A percentile compares a stretch with the other conserved stretches of the same genome.
phyloP scores from a whole-genome alignment of 371 early-diverging fungal genomes.

The Syncephalastrum contaminatum region DNA sequence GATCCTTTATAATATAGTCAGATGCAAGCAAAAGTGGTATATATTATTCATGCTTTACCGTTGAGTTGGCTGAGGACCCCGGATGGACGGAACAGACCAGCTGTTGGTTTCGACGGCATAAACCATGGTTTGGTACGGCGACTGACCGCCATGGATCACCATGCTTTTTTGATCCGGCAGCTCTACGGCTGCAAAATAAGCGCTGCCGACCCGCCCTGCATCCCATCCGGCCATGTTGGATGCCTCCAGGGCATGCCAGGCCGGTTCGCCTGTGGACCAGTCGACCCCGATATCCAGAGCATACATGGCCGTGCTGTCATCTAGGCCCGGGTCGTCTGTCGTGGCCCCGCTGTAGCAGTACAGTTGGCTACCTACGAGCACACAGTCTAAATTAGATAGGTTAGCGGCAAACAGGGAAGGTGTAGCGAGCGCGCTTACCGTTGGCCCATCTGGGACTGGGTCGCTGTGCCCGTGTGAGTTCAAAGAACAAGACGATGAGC shows the following conservation, averaged over 20 bases:
- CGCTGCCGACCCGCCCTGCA: conserved; percentile 1
- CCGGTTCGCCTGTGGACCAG: conserved; percentile 31
- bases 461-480: too few species aligned
- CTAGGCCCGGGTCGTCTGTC: conserved; percentile 3
- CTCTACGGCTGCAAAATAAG: conserved; percentile 27
- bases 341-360: conserved; percentile 29
- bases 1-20: conserved; percentile 25
- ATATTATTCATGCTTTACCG: too few species aligned
- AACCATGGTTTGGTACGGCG: conserved; percentile 7
- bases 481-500: too few species aligned
- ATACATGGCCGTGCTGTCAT: conserved; percentile 15
- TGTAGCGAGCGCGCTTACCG: too few species aligned
- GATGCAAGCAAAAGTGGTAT: too few species aligned
- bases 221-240: background rate
- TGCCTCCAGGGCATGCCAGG: conserved; percentile 11
- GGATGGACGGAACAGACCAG: conserved; percentile 8
- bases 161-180: conserved; percentile 18
- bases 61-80: conserved; percentile 9
- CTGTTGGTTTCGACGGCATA: conserved; percentile 19
- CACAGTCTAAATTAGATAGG: conserved; percentile 24
- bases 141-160: conserved; percentile 28
- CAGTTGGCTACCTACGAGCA: conserved; percentile 14
- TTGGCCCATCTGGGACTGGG: conserved; percentile 7
- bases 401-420: too few species aligned
- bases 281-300: conserved; percentile 14